Evolutionary conservation across 2,329 filamentous ascomycete species (phyloP).

Genomic region (Colletotrichum scovillei): DNA sequence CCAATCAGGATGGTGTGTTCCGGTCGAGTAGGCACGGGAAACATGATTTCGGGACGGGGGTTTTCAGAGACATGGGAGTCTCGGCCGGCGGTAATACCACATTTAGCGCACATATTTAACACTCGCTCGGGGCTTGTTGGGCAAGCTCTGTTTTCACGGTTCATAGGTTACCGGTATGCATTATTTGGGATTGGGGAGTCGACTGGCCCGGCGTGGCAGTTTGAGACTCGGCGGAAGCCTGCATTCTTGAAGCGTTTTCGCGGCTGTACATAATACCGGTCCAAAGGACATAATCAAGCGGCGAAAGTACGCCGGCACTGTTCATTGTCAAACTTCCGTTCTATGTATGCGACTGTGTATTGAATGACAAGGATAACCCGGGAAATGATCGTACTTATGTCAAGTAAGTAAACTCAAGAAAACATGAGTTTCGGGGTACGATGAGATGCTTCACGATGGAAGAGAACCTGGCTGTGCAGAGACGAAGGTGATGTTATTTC

Average conservation of each 20-base stretch:
- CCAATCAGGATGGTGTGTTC: not conserved
- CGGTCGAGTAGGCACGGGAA: not conserved
- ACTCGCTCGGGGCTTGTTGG: constrained; percentile 16
- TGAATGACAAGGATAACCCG: not conserved
- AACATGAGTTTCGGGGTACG: too few species aligned
- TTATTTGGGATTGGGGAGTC: constrained; percentile 7
- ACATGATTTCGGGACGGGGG: not conserved
- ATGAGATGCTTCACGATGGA: not conserved
- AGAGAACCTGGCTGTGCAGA: not conserved
- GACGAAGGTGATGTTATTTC: constrained; percentile 17
- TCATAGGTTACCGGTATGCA: constrained; percentile 21
- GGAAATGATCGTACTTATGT: not conserved
- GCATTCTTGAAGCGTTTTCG: constrained; percentile 14
- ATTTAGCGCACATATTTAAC: constrained; percentile 21
- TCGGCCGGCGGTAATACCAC: constrained; percentile 28
- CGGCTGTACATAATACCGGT: constrained; percentile 27
- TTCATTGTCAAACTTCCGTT: not conserved
- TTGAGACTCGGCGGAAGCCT: constrained; percentile 3
- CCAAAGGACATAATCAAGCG: constrained; percentile 24
- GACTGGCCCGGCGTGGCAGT: constrained; percentile 15
- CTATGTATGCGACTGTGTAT: not conserved
- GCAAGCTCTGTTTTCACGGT: constrained; percentile 3
- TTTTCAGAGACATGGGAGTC: not conserved
- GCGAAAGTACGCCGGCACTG: not conserved
- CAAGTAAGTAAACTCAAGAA: not conserved